These are phyloP conservation scores for Fusarium tjaetaba DNA, from an alignment of 2,329 filamentous ascomycete genomes.

Conservation along the genomic window DNA sequence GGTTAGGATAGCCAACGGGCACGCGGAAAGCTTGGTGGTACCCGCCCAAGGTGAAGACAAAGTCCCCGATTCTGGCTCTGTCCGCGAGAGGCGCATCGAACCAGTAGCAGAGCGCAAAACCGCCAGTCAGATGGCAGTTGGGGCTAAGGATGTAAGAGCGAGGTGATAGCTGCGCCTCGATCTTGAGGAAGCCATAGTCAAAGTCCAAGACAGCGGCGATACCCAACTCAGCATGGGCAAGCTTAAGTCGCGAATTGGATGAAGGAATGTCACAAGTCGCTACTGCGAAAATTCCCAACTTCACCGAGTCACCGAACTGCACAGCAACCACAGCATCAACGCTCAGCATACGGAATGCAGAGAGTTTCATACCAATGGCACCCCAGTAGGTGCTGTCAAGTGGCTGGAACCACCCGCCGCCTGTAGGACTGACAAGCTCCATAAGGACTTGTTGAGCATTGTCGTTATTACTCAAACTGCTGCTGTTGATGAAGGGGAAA, in stretches of 20 bases:
- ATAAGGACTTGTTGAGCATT: background rate
- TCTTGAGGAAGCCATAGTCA: constrained; percentile 47
- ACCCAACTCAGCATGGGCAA: constrained; percentile 52
- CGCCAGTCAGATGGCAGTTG: constrained; percentile 54
- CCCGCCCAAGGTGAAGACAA: constrained; percentile 57
- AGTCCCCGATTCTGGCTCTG: constrained; percentile 48
- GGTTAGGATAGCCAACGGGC: constrained; percentile 51
- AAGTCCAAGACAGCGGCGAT: constrained; percentile 50
- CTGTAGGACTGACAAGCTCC: background rate
- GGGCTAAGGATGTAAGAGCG: constrained; percentile 52
- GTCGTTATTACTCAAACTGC: background rate
- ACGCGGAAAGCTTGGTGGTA: constrained; percentile 52
- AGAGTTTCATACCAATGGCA: constrained; percentile 51
- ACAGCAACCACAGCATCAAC: constrained; percentile 51
- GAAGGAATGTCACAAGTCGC: constrained; percentile 46
- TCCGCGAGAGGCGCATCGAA: constrained; percentile 43
- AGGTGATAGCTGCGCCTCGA: constrained; percentile 54
- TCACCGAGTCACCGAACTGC: constrained; percentile 43
- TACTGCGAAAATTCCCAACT: constrained; percentile 50
- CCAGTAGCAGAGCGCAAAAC: constrained; percentile 54
- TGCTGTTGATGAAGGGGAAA: constrained; percentile 33
- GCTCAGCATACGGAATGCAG: constrained; percentile 51
- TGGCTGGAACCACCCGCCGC: constrained; percentile 46
- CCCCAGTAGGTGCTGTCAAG: constrained; percentile 49
- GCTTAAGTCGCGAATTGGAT: constrained; percentile 19